Evolutionary conservation across 2,329 filamentous ascomycete genomes (phyloP).

Genomic region (Hypoxylon sp.): DNA sequence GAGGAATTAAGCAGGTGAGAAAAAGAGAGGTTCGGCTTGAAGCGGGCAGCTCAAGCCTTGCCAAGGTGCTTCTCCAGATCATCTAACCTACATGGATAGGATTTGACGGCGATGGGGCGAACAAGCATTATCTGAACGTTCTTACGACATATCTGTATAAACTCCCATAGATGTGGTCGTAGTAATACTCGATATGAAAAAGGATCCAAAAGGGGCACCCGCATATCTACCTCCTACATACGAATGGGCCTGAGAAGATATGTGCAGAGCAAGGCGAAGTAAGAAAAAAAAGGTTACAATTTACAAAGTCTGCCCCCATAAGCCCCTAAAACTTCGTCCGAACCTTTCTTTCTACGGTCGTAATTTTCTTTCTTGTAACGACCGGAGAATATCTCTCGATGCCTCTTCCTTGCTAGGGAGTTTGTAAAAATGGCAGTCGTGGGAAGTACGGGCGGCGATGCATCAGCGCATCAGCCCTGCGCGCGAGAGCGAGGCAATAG

Average conservation of each 20-base stretch:
- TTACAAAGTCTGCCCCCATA: constrained; percentile 25
- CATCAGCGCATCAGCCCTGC: constrained; percentile 42
- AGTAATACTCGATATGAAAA: constrained; percentile 38
- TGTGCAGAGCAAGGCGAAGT: not conserved
- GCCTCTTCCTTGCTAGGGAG: constrained; percentile 15
- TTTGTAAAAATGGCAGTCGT: constrained; percentile 36
- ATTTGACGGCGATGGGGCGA: constrained; percentile 24
- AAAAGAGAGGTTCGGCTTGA: constrained; percentile 29
- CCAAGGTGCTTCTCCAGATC: constrained; percentile 33
- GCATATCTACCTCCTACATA: constrained; percentile 15
- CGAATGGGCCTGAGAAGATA: constrained; percentile 17
- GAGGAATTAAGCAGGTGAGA: constrained; percentile 33
- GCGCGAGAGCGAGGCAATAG: constrained; percentile 27
- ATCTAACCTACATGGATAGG: constrained; percentile 5
- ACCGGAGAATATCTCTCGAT: constrained; percentile 21
- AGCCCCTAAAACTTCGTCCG: constrained; percentile 7
- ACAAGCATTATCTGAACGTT: constrained; percentile 15
- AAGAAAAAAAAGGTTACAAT: constrained; percentile 6
- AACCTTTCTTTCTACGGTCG: constrained; percentile 1
- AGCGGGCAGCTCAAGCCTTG: constrained; percentile 33
- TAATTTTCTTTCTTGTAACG: constrained; percentile 22
- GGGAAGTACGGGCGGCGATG: constrained; percentile 33
- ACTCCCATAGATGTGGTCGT: constrained; percentile 22
- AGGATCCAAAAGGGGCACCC: constrained; percentile 13
- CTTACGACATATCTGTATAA: constrained; percentile 7